A percentile compares a stretch with the other conserved stretches of the same genome.
Conservation (phyloP, 371 early-diverging fungal genomes). For the Lichtheimia ornata region DNA sequence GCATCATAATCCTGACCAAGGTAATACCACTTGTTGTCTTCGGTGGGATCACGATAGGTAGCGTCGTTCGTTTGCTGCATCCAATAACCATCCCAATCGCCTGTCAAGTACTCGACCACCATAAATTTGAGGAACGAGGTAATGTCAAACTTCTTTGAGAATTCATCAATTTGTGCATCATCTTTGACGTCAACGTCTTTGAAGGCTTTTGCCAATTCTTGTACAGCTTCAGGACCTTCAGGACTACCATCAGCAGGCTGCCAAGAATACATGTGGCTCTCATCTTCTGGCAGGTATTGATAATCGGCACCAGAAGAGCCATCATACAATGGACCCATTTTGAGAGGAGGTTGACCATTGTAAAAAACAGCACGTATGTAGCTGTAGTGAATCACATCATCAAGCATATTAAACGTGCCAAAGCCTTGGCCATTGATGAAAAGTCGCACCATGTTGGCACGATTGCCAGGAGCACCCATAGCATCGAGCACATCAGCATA, state of each 20-base stretch:
- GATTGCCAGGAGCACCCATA: constrained; percentile 54
- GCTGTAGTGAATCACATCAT: constrained; percentile 50
- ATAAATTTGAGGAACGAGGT: constrained; percentile 55
- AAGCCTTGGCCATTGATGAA: constrained; percentile 54
- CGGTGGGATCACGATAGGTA: constrained; percentile 51
- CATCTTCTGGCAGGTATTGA: constrained; percentile 15
- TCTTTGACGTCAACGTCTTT: constrained; percentile 35
- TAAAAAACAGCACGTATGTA: constrained; percentile 53
- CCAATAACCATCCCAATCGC: constrained; percentile 65
- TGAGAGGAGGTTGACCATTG: constrained; percentile 38
- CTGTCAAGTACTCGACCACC: constrained; percentile 59
- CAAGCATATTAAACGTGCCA: constrained; percentile 60
- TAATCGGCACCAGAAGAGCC: constrained; percentile 57
- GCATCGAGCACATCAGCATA: constrained; percentile 57
- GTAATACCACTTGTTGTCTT: constrained; percentile 45
- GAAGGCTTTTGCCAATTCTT: constrained; percentile 41
- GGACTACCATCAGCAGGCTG: constrained; percentile 34
- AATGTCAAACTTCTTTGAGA: constrained; percentile 40
- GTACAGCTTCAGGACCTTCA: constrained; percentile 34
- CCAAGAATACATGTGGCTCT: constrained; percentile 31
- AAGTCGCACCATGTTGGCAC: constrained; percentile 56
- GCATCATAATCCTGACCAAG: constrained; percentile 59
- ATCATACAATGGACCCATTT: constrained; percentile 56
- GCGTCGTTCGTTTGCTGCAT: constrained; percentile 56
- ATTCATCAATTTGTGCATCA: constrained; percentile 38